These are phyloP conservation scores for Vigna mungo DNA, from an alignment of 306 rosid species.

Conservation along the genomic window DNA sequence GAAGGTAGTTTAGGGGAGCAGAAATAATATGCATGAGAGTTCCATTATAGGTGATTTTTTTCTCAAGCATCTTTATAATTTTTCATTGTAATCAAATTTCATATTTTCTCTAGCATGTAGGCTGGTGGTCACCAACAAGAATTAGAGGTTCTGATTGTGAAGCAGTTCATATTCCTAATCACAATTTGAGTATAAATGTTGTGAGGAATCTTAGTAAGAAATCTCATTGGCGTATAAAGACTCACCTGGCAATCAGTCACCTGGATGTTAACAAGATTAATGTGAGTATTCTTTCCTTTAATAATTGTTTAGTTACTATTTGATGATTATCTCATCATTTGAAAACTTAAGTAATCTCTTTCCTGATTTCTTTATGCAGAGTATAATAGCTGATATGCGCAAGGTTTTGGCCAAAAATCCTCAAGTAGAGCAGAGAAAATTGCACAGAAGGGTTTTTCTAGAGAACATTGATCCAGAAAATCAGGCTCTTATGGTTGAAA, in stretches of 20 bases:
- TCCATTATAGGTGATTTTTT: constrained; percentile 17
- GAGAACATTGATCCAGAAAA: constrained; percentile 82
- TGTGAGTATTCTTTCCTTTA: constrained; percentile 59
- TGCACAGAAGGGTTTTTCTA: constrained; percentile 93
- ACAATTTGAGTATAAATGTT: constrained; percentile 89
- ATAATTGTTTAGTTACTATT: constrained; percentile 37
- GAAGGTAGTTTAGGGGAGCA: constrained; percentile 38
- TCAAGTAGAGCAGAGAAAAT: constrained; percentile 93
- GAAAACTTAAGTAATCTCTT: constrained; percentile 31
- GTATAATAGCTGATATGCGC: constrained; percentile 94
- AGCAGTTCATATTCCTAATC: constrained; percentile 98
- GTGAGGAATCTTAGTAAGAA: constrained; percentile 97
- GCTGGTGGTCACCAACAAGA: constrained; percentile 99
- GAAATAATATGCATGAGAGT: constrained; percentile 23
- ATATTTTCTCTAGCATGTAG: constrained; percentile 74
- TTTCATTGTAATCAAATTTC: constrained; percentile 24
- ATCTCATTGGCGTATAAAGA: constrained; percentile 98
- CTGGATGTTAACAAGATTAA: constrained; percentile 85
- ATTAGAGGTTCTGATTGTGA: constrained; percentile 98
- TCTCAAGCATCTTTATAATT: constrained; percentile 1
- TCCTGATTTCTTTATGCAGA: constrained; percentile 57
- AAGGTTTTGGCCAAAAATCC: constrained; percentile 95
- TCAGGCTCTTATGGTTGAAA: constrained; percentile 85
- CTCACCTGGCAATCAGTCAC: constrained; percentile 82
- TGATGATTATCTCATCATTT: constrained; percentile 31